phyloP scores from a whole-genome alignment of 2,329 filamentous ascomycete species.

The Microdochium nivale region DNA sequence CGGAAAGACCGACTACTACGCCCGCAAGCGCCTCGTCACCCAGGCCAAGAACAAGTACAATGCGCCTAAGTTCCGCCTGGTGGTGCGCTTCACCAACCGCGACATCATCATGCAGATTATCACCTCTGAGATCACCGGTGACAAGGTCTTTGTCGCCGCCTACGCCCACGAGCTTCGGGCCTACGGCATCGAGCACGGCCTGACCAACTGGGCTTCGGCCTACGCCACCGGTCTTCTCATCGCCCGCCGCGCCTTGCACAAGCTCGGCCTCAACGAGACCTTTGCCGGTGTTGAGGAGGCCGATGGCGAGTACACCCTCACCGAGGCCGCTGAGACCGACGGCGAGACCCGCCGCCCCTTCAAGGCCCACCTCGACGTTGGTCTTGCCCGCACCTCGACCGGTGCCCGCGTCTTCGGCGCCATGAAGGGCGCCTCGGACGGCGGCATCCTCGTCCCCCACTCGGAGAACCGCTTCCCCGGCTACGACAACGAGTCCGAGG shows the following conservation, averaged over 20 bases:
- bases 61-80: slow-evolving; percentile 98
- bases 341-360: slow-evolving; percentile 95
- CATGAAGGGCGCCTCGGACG: slow-evolving; percentile 99
- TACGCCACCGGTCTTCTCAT: slow-evolving; percentile 96
- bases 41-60: slow-evolving; percentile 99
- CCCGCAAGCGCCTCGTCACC: slow-evolving; percentile 97
- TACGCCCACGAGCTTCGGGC: slow-evolving; percentile 97
- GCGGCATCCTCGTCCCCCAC: slow-evolving; percentile 94
- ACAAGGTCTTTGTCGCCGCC: slow-evolving; percentile 90
- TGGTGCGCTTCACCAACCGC: slow-evolving; percentile 98
- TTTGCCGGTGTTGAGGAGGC: slow-evolving; percentile 96
- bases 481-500: slow-evolving; percentile 94
- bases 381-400: slow-evolving; percentile 93
- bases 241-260: slow-evolving; percentile 92
- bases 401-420: slow-evolving; percentile 98
- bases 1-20: slow-evolving; percentile 99
- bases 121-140: slow-evolving; percentile 88
- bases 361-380: slow-evolving; percentile 98
- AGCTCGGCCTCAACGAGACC: slow-evolving; percentile 88
- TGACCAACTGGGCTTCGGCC: slow-evolving; percentile 99
- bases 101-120: slow-evolving; percentile 99
- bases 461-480: slow-evolving; percentile 99
- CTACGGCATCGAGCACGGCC: slow-evolving; percentile 96
- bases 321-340: slow-evolving; percentile 85
- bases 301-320: slow-evolving; percentile 91